Evolutionary conservation across 768 basidiomycete species (phyloP).

Genomic region (Jaapia argillacea): DNA sequence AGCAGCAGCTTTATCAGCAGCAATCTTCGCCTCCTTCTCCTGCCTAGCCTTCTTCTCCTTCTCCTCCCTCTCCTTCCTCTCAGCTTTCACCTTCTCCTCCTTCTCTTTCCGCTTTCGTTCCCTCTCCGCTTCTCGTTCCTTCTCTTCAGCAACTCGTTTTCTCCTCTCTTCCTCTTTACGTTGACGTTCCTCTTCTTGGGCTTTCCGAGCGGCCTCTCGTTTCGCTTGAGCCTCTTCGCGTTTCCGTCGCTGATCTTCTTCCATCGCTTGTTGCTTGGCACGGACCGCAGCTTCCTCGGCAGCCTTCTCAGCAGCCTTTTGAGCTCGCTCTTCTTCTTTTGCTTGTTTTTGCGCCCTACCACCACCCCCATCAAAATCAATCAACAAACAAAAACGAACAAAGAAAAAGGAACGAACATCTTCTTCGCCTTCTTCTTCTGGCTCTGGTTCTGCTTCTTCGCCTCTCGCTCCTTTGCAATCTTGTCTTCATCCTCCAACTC

Average conservation of each 20-base stretch:
- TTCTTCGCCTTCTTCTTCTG: constrained; percentile 99
- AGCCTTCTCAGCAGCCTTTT: constrained; percentile 74
- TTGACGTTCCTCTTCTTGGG: constrained; percentile 72
- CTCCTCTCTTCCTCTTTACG: constrained; percentile 80
- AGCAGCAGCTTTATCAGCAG: constrained; percentile 36
- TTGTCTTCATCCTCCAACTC: constrained; percentile 97
- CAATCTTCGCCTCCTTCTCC: constrained; percentile 51
- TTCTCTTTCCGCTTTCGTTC: constrained; percentile 67
- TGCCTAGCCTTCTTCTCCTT: constrained; percentile 53
- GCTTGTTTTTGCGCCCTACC: constrained; percentile 81
- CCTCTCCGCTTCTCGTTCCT: constrained; percentile 68
- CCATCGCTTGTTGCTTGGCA: constrained; percentile 65
- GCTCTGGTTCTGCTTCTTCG: constrained; percentile 85
- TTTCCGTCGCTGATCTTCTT: constrained; percentile 73
- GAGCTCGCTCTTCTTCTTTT: constrained; percentile 87
- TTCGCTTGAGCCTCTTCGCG: constrained; percentile 80
- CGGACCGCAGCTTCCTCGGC: constrained; percentile 76
- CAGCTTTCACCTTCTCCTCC: constrained; percentile 48
- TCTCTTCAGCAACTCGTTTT: constrained; percentile 68
- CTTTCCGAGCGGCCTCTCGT: constrained; percentile 68
- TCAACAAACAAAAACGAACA: constrained; percentile 7
- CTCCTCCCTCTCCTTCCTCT: constrained; percentile 46
- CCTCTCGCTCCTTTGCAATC: constrained; percentile 75
- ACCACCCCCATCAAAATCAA: constrained; percentile 1
- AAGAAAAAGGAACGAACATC: constrained; percentile 38